Percentiles rank a stretch among this genome's conserved stretches.
Evolutionary conservation across 805 yeast species (phyloP).

Genomic region (Millerago galiae): DNA sequence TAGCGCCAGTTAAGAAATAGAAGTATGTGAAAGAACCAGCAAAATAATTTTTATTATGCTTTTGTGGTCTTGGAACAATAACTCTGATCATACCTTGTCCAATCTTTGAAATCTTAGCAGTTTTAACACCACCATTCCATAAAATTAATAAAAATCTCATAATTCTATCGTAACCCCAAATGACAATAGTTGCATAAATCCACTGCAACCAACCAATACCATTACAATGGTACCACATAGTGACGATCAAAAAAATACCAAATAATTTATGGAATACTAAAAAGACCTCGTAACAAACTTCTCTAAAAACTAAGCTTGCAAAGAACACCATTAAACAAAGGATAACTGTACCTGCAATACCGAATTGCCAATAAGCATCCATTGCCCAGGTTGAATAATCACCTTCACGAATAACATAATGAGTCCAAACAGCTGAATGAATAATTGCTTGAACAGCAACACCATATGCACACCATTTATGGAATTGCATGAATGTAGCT

Average conservation of each 20-base stretch:
- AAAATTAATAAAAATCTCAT: constrained; percentile 48
- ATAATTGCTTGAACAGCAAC: constrained; percentile 42
- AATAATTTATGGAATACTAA: constrained; percentile 49
- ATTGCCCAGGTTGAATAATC: constrained; percentile 35
- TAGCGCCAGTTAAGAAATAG: constrained; percentile 37
- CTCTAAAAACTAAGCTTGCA: constrained; percentile 45
- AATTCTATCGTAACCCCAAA: constrained; percentile 68
- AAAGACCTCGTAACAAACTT: constrained; percentile 53
- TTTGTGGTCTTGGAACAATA: constrained; percentile 35
- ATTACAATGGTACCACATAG: constrained; percentile 55
- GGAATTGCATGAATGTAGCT: constrained; percentile 54
- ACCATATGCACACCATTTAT: constrained; percentile 58
- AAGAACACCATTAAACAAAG: constrained; percentile 41
- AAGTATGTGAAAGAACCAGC: constrained; percentile 55
- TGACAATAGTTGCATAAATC: constrained; percentile 46
- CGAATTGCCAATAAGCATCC: constrained; percentile 43
- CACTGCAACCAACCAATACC: constrained; percentile 46
- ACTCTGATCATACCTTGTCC: constrained; percentile 35
- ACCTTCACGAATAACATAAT: constrained; percentile 35
- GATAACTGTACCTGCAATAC: constrained; percentile 40
- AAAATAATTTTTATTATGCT: constrained; percentile 32
- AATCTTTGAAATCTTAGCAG: constrained; percentile 32
- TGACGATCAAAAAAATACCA: constrained; percentile 45
- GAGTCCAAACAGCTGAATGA: constrained; percentile 54
- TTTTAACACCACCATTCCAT: constrained; percentile 52